These are phyloP conservation scores for Rosa multiflora DNA, from an alignment of 306 rosid species.

Conservation along the genomic window DNA sequence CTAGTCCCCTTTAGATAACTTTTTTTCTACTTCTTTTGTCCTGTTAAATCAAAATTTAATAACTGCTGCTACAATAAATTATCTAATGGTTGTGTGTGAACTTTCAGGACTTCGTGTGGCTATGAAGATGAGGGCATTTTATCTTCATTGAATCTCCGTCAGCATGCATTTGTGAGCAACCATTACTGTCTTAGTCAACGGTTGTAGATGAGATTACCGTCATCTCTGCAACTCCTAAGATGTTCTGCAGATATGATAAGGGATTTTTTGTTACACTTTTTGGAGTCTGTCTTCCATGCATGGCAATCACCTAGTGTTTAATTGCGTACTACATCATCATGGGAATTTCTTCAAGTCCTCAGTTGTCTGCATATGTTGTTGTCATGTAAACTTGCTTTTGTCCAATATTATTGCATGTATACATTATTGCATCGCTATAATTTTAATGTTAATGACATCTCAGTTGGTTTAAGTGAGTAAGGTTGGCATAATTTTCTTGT, in stretches of 20 bases:
- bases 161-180: slow-evolving; percentile 10
- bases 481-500: neutral
- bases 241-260: slow-evolving; percentile 2
- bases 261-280: neutral
- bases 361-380: slow-evolving; percentile 15
- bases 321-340: neutral
- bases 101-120: slow-evolving; percentile 12
- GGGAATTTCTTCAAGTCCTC: neutral
- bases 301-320: neutral
- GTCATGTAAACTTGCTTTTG: neutral
- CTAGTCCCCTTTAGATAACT: neutral
- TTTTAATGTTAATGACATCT: slow-evolving; percentile 2
- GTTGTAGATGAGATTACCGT: neutral
- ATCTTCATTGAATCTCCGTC: slow-evolving; percentile 7
- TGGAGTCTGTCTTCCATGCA: slow-evolving; percentile 13
- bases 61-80: neutral
- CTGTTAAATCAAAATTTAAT: neutral
- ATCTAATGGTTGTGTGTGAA: neutral
- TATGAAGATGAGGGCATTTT: neutral
- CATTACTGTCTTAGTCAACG: neutral
- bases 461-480: neutral
- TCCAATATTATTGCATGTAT: neutral
- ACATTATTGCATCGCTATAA: neutral
- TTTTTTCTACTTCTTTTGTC: neutral
- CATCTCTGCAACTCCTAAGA: neutral